Evolutionary conservation across 495 filamentous ascomycete genomes (phyloP).

Genomic region (Lasiosphaeris hirsuta): DNA sequence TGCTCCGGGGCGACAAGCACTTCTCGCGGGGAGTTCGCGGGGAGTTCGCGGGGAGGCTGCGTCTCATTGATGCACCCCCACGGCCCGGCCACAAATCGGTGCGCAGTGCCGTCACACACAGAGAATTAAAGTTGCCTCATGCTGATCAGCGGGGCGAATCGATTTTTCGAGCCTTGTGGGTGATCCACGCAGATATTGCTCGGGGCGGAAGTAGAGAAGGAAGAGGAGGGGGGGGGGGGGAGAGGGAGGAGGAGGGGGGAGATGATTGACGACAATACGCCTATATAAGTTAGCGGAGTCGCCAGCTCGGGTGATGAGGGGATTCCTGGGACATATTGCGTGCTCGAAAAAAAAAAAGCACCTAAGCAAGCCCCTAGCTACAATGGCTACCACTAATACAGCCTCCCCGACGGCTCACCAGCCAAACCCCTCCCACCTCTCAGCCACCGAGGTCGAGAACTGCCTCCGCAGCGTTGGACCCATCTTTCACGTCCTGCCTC

Average conservation of each 20-base stretch:
- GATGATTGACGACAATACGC: background rate
- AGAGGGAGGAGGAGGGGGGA: too few relatives aligned
- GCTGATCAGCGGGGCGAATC: background rate
- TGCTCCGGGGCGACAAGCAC: background rate
- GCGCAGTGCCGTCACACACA: background rate
- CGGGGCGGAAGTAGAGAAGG: background rate
- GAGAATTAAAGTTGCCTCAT: background rate
- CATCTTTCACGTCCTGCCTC: background rate
- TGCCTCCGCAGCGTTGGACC: conserved; percentile 1
- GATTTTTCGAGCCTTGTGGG: background rate
- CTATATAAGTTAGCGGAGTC: conserved; percentile 1
- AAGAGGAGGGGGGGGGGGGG: background rate
- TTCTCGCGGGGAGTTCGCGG: background rate
- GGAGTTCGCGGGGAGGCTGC: background rate
- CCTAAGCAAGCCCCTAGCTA: background rate
- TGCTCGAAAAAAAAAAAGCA: background rate
- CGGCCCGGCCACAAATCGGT: background rate
- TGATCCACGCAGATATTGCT: background rate
- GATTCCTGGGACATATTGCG: background rate
- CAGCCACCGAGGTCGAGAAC: background rate
- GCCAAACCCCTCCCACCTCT: background rate
- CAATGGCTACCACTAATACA: background rate
- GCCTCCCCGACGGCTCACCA: background rate
- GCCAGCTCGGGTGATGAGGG: background rate
- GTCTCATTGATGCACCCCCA: background rate